Evolutionary conservation across 1,284 basidiomycete genomes (phyloP).

Genomic region (Ustilago bromivora): DNA sequence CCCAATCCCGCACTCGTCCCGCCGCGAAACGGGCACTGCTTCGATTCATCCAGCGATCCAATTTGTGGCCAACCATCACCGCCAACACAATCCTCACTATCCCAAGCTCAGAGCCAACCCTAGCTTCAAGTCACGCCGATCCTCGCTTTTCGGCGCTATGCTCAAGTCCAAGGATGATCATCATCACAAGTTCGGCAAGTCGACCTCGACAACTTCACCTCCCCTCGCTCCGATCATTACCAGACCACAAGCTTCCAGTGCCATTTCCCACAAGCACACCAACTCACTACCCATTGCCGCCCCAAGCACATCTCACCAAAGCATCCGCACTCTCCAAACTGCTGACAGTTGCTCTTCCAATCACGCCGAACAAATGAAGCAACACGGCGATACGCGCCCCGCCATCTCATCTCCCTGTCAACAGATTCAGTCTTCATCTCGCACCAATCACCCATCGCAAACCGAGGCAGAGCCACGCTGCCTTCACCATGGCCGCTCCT

Average conservation of each 20-base stretch:
- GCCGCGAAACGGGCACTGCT: neutral
- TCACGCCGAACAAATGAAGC: neutral
- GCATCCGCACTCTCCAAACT: neutral
- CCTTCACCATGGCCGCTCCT: conserved; percentile 1
- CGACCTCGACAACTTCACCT: neutral
- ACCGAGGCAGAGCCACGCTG: neutral
- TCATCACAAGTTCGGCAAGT: conserved; percentile 6
- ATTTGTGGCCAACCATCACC: conserved; percentile 50
- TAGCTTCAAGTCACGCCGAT: conserved; percentile 38
- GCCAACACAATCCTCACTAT: conserved; percentile 46
- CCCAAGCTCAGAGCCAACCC: conserved; percentile 40
- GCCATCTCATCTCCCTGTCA: neutral
- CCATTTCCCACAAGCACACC: conserved; percentile 9
- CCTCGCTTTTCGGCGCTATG: conserved; percentile 36
- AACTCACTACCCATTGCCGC: conserved; percentile 11
- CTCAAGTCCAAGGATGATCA: conserved; percentile 34
- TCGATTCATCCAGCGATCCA: conserved; percentile 6
- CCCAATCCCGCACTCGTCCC: neutral
- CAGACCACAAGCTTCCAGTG: conserved; percentile 6
- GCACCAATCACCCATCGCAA: neutral
- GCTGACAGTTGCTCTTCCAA: neutral
- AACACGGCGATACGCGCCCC: neutral
- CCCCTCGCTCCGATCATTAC: neutral
- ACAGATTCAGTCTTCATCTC: neutral
- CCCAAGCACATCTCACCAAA: neutral